Evolutionary conservation across 495 filamentous ascomycete species (phyloP), one percentile per base, ranked within the genome.

Genomic region (Entonaema liquescens): DNA sequence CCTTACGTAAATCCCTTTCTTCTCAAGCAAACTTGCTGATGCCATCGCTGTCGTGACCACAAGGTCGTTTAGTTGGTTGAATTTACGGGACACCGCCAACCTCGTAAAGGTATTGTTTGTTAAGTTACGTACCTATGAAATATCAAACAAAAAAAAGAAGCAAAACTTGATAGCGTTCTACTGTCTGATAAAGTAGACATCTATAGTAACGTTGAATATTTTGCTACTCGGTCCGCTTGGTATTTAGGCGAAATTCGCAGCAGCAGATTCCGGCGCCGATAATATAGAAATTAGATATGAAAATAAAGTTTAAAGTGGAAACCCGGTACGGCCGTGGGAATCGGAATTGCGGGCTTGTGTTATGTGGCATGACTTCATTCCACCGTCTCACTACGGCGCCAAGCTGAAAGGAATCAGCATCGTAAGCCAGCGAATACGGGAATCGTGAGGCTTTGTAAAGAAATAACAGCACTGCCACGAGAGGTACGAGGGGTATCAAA

Each of bases 291-390:
- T 31, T 28, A 17, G 53, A 70, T 33, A 64, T 28, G 52, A 65
- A 44, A 36, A 42, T n/a, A 40, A 11, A 19, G 2, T 19, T 9
- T 9, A 19, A 33, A 9, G 6, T 3, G 6, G 26, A 25, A 29
- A 54, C 9, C 21, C 55, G 13, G 36, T 55, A 60, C 53, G 54
- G 49, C 15, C 47, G 26, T 59, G 35, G n/a, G 44, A 53, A 69
- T 54, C 56, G 54, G 33, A 40, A 47, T 60, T 36, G 60, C 54
- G 33, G 42, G 55, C 42, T 19, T 38, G 36, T 49, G 67, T 35
- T 62, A 52, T 63, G 59, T 67, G 62, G 68, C 53, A 71, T 63
- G 68, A 71, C 62, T 71, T 71, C 68, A 61, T 65, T 35, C 62
- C 61, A 70, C 57, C 47, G 26, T 62, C 68, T 68, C 59, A 52